Base-by-base conservation (phyloP, 75 land plant genomes). In the Pinus taeda region DNA sequence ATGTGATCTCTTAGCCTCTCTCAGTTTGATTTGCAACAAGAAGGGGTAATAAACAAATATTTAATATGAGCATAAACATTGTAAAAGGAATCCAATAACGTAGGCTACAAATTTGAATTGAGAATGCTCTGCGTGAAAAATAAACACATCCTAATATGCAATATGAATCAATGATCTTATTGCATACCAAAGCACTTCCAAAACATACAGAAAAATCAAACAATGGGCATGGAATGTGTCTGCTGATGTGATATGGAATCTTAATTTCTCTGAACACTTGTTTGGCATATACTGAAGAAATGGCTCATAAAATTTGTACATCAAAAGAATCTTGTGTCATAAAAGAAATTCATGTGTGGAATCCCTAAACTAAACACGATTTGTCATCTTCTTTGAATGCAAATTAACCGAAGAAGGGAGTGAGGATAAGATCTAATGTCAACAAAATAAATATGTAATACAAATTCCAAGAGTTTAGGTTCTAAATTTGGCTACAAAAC, bases 221-320 rank as follows among this genome's bases (percentile, higher is more conserved):
- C 26, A 66, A 66, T 14, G 11, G 37, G 20, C 6, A 37, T 37
- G 29, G 9, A 33, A 42, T 4, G 36, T 14, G 18, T 45, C 53
- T 8, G 0, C 53, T 45, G 26, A 57, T 29, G 29, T 15, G n/a
- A 26, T 17, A 20, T 74, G 59, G 36, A 74, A 6, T 57, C 20
- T 74, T 57, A 15, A 74, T 74, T 74, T 55, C 57, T 53, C 26
- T 57, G 26, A 74, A 24, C 4, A 74, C 75, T 57, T 26, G 59
- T n/a, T 8, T 74, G 53, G 53, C 53, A 45, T 33, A 45, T 45
- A 45, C 53, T 45, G 53, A 45, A 45, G 1, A 8, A 45, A 7
- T 8, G 42, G 58, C 17, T 24, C 15, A 49, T 57, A 26, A 26
- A 21, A 53, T 20, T 15, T 15, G 18, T 13, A 65, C 69, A 65